A percentile compares a stretch with the other conserved stretches of the same genome.
phyloP scores from a whole-genome alignment of 2,329 filamentous ascomycete species.

The Sarocladium strictum region DNA sequence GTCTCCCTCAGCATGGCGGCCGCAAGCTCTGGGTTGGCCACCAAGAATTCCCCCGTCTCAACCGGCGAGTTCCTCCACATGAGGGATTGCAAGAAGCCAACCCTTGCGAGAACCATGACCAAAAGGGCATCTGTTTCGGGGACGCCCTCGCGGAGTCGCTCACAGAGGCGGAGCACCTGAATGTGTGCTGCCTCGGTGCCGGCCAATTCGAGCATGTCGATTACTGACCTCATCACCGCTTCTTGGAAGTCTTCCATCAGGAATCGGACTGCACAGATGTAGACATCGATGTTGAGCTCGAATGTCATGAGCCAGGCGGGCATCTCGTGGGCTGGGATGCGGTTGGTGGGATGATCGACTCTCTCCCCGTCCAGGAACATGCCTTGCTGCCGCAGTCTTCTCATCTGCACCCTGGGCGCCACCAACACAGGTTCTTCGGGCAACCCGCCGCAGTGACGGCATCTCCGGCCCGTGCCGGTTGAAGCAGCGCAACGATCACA shows the following conservation, averaged over 20 bases:
- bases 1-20: slow-evolving; percentile 43
- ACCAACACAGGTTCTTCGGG: not conserved
- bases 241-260: slow-evolving; percentile 39
- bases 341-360: slow-evolving; percentile 17
- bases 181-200: slow-evolving; percentile 35
- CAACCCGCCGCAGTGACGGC: not conserved
- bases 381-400: not conserved
- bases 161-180: slow-evolving; percentile 37
- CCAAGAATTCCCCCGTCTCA: slow-evolving; percentile 35
- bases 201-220: slow-evolving; percentile 41
- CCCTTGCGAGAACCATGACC: slow-evolving; percentile 42
- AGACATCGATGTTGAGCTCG: slow-evolving; percentile 41
- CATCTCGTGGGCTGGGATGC: slow-evolving; percentile 38
- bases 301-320: slow-evolving; percentile 41
- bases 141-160: slow-evolving; percentile 36
- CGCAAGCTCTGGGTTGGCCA: slow-evolving; percentile 38
- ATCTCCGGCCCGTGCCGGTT: not conserved
- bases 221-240: slow-evolving; percentile 32
- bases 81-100: slow-evolving; percentile 40
- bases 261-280: slow-evolving; percentile 42
- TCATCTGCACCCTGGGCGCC: not conserved
- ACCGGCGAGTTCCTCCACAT: slow-evolving; percentile 35
- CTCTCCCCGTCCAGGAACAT: not conserved
- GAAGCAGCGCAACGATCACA: slow-evolving; percentile 33
- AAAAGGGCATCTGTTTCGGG: slow-evolving; percentile 36